Evolutionary conservation across 2,329 filamentous ascomycete genomes (phyloP).

Genomic region (Diaporthe citrichinensis): DNA sequence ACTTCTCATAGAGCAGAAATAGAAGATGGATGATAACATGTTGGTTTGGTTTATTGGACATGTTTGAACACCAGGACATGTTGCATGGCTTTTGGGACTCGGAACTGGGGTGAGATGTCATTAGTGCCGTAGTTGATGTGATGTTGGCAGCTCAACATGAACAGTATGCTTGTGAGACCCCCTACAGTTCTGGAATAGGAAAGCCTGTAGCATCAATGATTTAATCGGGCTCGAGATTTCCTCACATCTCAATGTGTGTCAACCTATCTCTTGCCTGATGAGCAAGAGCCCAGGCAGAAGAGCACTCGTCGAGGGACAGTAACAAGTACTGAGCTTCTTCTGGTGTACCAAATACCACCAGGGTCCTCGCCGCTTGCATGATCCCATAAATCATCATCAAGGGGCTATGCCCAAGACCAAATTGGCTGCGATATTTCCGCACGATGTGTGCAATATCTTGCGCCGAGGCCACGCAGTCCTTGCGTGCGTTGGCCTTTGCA

Average conservation of each 20-base stretch:
- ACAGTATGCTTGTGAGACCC: too few species aligned
- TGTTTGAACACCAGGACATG: background rate
- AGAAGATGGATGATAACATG: background rate
- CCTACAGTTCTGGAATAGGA: too few species aligned
- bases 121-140: background rate
- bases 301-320: slow-evolving; percentile 23
- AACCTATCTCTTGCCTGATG: background rate
- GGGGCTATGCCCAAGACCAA: slow-evolving; percentile 44
- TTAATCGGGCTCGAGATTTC: rapidly evolving
- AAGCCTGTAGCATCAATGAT: too few species aligned
- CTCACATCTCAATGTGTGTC: background rate
- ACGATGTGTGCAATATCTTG: slow-evolving; percentile 45
- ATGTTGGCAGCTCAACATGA: too few species aligned
- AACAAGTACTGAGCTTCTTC: slow-evolving; percentile 31
- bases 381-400: slow-evolving; percentile 47
- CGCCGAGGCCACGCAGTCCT: slow-evolving; percentile 44
- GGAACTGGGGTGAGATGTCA: background rate
- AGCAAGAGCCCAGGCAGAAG: slow-evolving; percentile 23
- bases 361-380: slow-evolving; percentile 44
- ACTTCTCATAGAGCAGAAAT: background rate
- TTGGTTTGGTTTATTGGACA: background rate
- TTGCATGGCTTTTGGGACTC: background rate
- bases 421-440: slow-evolving; percentile 44
- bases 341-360: background rate
- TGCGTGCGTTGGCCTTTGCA: background rate